phyloP scores from a whole-genome alignment of 768 basidiomycete species.

The Clitopilus hobsonii region DNA sequence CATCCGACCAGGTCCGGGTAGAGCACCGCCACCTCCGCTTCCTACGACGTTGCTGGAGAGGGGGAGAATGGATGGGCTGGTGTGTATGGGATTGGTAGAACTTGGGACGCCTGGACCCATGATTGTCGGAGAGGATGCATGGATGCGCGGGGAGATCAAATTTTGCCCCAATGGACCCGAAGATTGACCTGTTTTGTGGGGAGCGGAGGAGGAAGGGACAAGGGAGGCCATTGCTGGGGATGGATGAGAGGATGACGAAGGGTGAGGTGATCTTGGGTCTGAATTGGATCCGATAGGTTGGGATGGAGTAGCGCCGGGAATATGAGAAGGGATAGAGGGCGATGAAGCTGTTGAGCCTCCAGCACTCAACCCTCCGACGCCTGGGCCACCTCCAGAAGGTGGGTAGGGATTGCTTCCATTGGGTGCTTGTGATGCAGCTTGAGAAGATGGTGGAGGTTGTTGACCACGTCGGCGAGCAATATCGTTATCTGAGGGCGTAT shows the following conservation, averaged over 20 bases:
- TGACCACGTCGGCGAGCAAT: conserved; percentile 27
- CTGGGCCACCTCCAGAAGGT: conserved; percentile 7
- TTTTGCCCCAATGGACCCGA: too few species aligned
- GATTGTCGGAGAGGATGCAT: not conserved
- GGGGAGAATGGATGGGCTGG: not conserved
- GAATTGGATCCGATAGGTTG: too few species aligned
- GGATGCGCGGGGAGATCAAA: not conserved
- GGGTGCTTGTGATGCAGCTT: conserved; percentile 7
- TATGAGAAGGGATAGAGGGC: conserved; percentile 4
- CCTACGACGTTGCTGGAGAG: not conserved
- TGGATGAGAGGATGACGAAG: conserved; percentile 20
- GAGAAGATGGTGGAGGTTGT: conserved; percentile 20
- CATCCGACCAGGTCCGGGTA: not conserved
- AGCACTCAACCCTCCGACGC: conserved; percentile 2
- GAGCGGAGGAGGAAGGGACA: conserved; percentile 17
- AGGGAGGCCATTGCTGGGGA: conserved; percentile 26
- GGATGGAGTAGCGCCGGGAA: not conserved
- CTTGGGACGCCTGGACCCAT: not conserved
- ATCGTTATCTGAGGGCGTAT: conserved; percentile 65
- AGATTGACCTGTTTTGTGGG: too few species aligned
- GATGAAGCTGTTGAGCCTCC: conserved; percentile 11
- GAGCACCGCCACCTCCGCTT: not conserved
- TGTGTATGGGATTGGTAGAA: not conserved
- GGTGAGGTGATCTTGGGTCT: not conserved
- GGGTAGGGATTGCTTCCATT: conserved; percentile 13